Evolutionary conservation across 805 yeast genomes (phyloP).

Genomic region (Starmerella sp.): DNA sequence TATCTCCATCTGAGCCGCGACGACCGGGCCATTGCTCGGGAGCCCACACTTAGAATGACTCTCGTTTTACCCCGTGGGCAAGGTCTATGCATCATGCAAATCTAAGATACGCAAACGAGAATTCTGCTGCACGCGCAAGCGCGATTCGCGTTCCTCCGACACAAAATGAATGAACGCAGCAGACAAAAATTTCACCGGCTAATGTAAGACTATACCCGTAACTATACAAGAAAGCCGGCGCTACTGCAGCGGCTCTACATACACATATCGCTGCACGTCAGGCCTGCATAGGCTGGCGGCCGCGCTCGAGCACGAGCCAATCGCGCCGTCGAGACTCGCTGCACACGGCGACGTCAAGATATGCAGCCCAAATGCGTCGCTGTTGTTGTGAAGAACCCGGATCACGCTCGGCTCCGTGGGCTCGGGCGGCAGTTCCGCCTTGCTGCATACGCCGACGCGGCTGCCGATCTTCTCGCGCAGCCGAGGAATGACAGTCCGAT

Average conservation of each 20-base stretch:
- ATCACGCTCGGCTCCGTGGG: background rate
- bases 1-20: background rate
- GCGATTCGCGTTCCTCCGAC: background rate
- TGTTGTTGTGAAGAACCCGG: slow-evolving; percentile 20
- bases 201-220: background rate
- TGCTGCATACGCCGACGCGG: background rate
- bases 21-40: no score
- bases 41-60: no score
- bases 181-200: background rate
- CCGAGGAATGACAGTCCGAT: slow-evolving; percentile 7
- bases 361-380: slow-evolving; percentile 22
- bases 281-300: slow-evolving; percentile 15
- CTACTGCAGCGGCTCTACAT: background rate
- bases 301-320: slow-evolving; percentile 18
- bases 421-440: background rate
- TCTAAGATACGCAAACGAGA: background rate
- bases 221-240: no score
- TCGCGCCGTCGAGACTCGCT: slow-evolving; percentile 22
- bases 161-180: background rate
- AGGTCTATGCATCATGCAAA: background rate
- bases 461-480: background rate
- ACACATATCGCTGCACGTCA: background rate
- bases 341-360: slow-evolving; percentile 15
- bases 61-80: background rate
- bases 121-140: background rate